A percentile compares a stretch with the other conserved stretches of the same genome.
Evolutionary conservation across 1,284 basidiomycete species (phyloP).

Genomic region (Sutorius eximius): DNA sequence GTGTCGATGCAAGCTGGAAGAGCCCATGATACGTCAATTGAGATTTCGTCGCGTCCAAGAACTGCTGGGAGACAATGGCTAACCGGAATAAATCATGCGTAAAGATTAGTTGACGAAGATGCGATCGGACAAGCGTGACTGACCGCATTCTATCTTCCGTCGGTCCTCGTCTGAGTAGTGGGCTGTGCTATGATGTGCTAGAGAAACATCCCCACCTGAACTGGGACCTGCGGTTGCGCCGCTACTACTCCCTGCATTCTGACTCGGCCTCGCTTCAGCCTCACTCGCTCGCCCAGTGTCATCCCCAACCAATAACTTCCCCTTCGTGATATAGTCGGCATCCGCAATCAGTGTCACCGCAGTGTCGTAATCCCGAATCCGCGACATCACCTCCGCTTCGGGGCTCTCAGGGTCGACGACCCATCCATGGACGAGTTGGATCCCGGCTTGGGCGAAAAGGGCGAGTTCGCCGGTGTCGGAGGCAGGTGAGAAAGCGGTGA

Average conservation of each 20-base stretch:
- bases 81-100: background rate
- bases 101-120: background rate
- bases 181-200: background rate
- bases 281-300: slow-evolving; percentile 20
- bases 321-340: slow-evolving; percentile 70
- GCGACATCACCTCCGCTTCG: slow-evolving; percentile 57
- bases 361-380: slow-evolving; percentile 64
- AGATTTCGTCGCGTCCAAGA: slow-evolving; percentile 72
- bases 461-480: slow-evolving; percentile 71
- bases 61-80: slow-evolving; percentile 70
- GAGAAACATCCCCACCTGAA: background rate
- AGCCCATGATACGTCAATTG: slow-evolving; percentile 86
- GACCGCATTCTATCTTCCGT: slow-evolving; percentile 66
- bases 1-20: slow-evolving; percentile 61
- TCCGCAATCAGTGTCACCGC: slow-evolving; percentile 74
- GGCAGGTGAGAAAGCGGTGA: slow-evolving; percentile 65
- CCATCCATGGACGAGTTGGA: slow-evolving; percentile 89
- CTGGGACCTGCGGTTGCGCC: slow-evolving; percentile 26
- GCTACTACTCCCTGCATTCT: slow-evolving; percentile 1
- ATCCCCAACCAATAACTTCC: slow-evolving; percentile 46
- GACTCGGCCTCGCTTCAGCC: slow-evolving; percentile 7
- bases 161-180: slow-evolving; percentile 47
- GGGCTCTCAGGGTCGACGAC: slow-evolving; percentile 75
- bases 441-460: slow-evolving; percentile 80
- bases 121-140: slow-evolving; percentile 20